Evolutionary conservation across 768 basidiomycete species (phyloP).

Genomic region (Serendipita sp.): DNA sequence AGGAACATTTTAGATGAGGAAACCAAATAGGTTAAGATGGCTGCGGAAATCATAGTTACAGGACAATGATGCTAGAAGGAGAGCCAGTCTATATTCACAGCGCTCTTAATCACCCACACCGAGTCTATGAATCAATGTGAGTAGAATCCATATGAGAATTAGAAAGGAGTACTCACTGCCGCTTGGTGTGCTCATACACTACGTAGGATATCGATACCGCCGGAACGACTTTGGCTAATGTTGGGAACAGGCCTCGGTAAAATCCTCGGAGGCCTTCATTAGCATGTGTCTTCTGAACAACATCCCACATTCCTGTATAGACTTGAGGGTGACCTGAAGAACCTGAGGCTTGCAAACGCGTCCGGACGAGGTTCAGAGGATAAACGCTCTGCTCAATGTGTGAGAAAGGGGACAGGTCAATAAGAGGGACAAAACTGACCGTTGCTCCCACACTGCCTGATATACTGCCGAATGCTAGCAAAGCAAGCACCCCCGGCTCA

Average conservation of each 20-base stretch:
- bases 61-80: not conserved
- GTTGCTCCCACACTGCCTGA: constrained; percentile 90
- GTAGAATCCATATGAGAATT: not conserved
- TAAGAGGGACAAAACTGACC: not conserved
- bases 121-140: constrained; percentile 4
- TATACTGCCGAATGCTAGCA: constrained; percentile 81
- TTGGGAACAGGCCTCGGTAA: constrained; percentile 84
- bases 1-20: not conserved
- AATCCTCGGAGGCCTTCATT: constrained; percentile 88
- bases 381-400: constrained; percentile 50
- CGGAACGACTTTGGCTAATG: constrained; percentile 90
- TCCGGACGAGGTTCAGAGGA: constrained; percentile 81
- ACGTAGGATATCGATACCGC: constrained; percentile 95
- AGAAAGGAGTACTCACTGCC: constrained; percentile 29
- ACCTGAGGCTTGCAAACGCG: constrained; percentile 89
- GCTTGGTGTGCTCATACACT: constrained; percentile 78
- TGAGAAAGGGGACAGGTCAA: not conserved
- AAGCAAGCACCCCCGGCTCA: constrained; percentile 76
- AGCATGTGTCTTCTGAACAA: constrained; percentile 59
- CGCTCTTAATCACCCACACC: constrained; percentile 7
- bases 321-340: constrained; percentile 86
- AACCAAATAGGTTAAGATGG: not conserved
- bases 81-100: not conserved
- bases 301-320: constrained; percentile 82
- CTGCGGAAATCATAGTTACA: not conserved